Evolutionary conservation across 176 grass and related monocot species (phyloP).

Genomic region (sorghum (Sorghum bicolor)): DNA sequence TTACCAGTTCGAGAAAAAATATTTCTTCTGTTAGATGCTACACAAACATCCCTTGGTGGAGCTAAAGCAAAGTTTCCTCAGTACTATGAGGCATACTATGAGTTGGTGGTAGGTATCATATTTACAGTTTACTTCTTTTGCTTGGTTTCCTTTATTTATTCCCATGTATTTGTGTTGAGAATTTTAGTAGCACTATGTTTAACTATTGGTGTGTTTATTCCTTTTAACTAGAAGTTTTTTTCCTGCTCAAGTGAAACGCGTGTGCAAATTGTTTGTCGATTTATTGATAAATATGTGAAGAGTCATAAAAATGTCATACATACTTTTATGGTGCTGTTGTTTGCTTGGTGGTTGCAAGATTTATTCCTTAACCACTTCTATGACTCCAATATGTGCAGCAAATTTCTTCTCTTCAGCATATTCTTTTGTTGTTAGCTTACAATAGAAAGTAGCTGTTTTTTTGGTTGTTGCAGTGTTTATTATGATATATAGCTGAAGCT

Average conservation of each 20-base stretch:
- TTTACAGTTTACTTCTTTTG: constrained; percentile 3
- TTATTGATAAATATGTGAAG: background rate
- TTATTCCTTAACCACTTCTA: constrained; percentile 16
- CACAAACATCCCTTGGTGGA: constrained; percentile 91
- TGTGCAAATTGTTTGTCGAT: background rate
- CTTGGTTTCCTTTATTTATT: constrained; percentile 12
- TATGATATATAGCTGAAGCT: constrained; percentile 31
- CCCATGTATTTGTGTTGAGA: background rate
- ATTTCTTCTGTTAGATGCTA: constrained; percentile 96
- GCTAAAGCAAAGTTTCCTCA: constrained; percentile 83
- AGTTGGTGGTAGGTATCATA: constrained; percentile 73
- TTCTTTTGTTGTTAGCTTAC: background rate
- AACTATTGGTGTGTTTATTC: background rate
- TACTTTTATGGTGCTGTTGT: background rate
- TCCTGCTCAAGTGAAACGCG: background rate
- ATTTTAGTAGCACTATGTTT: background rate
- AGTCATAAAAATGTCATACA: background rate
- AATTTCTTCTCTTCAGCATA: constrained; percentile 13
- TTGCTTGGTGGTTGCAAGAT: background rate
- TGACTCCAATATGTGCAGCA: constrained; percentile 7
- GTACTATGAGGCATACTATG: constrained; percentile 92
- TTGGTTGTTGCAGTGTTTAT: background rate
- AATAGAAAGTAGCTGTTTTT: constrained; percentile 1
- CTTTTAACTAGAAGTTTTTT: constrained; percentile 15
- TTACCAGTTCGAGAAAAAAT: constrained; percentile 88